Base-by-base conservation (phyloP, 202 grass and related monocot species). In the Musa balbisiana region DNA sequence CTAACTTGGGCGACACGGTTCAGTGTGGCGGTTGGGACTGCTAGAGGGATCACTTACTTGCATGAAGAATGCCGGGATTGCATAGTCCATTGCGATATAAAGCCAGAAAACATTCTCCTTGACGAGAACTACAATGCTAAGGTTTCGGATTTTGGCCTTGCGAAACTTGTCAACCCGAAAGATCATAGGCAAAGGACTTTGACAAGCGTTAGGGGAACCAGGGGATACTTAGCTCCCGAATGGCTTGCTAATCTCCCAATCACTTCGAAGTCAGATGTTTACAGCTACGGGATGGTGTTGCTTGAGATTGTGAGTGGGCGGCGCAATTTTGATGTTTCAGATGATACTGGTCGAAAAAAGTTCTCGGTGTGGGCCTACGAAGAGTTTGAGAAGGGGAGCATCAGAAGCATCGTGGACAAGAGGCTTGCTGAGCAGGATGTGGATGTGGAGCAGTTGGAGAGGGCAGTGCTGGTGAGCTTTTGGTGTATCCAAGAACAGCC, bases 401-500 rank as follows among this genome's bases (percentile, higher is more conserved):
- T 85, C 0, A 20, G 26, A 1, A 71, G 12, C 63, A 79, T 99
- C 53, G 0, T 92, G 0, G 95, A 99, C 83, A 54, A 23, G 62
- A 85, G 74, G 68, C 85, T 90, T 15, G 62, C 69, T 3, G 78
- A 78, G 21, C 68, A 88, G 19, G 91, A 94, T 21, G 52, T 95
- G 14, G 87, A 99, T 83, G 87, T 90, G 83, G 85, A 51, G 1
- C 89, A 99, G 82, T 79, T 90, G 70, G 85, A 87, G 64, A 88
- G 91, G 79, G 82, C 82, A 56, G 51, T 92, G 12, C 85, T 88
- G 71, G 89, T 92, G 29, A 85, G 89, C 79, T 99, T 99, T 80
- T 99, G 95, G 95, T 99, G 95, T 85, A 99, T 94, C 78, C 95
- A 99, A 69, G 95, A 99, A 87, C 95, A 95, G 75, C 95, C 95